Evolutionary conservation across 2,329 filamentous ascomycete species (phyloP).

Genomic region (Aspergillus brasiliensis): DNA sequence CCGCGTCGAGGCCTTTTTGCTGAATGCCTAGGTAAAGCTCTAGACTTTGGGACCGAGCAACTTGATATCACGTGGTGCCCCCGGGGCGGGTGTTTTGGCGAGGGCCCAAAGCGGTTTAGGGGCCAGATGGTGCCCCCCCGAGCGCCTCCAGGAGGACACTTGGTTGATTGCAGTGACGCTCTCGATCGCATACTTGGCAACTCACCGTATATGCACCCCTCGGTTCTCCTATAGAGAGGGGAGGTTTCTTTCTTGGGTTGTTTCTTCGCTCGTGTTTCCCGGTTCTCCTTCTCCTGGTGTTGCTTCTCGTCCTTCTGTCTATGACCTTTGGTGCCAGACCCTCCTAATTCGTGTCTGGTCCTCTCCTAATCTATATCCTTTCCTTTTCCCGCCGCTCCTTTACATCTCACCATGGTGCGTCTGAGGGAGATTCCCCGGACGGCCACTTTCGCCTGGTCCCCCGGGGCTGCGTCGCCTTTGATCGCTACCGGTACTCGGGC

Average conservation of each 20-base stretch:
- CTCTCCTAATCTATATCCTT: conserved; percentile 26
- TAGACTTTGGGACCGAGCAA: conserved; percentile 19
- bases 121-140: conserved; percentile 27
- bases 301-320: conserved; percentile 16
- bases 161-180: conserved; percentile 35
- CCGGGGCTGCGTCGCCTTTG: conserved; percentile 74
- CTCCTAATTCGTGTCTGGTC: conserved; percentile 18
- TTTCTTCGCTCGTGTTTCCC: conserved; percentile 8
- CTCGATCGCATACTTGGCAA: conserved; percentile 26
- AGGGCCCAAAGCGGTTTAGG: conserved; percentile 34
- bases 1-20: neutral
- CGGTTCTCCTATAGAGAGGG: conserved; percentile 33
- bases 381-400: conserved; percentile 21
- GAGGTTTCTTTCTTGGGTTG: conserved; percentile 20
- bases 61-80: conserved; percentile 37
- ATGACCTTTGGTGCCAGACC: conserved; percentile 20
- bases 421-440: conserved; percentile 95
- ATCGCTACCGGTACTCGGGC: conserved; percentile 92
- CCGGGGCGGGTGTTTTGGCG: conserved; percentile 34
- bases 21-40: neutral
- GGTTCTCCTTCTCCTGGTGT: conserved; percentile 1
- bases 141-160: conserved; percentile 43
- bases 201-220: conserved; percentile 26
- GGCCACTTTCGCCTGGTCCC: conserved; percentile 96
- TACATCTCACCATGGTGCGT: conserved; percentile 73